A percentile compares a stretch with the other conserved stretches of the same genome.
Evolutionary conservation across 768 basidiomycete species (phyloP).

Genomic region (Mycena galopus): DNA sequence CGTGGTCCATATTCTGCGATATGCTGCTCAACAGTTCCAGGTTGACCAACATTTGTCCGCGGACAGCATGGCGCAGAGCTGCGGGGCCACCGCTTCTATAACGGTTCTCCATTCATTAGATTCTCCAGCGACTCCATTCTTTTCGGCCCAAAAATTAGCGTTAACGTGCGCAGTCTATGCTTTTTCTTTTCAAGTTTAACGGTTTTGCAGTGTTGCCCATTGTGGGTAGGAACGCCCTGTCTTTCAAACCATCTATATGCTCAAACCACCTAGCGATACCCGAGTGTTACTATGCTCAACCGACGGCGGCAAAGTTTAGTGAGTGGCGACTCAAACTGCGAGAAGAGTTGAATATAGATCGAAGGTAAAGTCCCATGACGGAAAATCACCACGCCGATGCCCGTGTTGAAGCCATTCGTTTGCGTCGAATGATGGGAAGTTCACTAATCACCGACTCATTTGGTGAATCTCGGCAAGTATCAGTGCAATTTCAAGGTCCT

Average conservation of each 20-base stretch:
- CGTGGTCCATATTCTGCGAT: background rate
- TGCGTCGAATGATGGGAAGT: constrained; percentile 92
- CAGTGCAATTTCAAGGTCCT: constrained; percentile 7
- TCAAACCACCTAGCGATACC: constrained; percentile 74
- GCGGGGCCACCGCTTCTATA: constrained; percentile 93
- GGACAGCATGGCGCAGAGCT: constrained; percentile 76
- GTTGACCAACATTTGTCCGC: constrained; percentile 81
- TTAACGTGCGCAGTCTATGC: constrained; percentile 61
- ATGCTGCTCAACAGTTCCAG: constrained; percentile 53
- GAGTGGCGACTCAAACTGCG: background rate
- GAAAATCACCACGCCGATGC: constrained; percentile 97
- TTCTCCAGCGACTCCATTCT: constrained; percentile 83
- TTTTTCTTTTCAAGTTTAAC: background rate
- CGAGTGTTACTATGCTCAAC: constrained; percentile 86
- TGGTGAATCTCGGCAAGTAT: constrained; percentile 84
- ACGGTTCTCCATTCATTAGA: constrained; percentile 94
- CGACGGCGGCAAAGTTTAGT: constrained; percentile 72
- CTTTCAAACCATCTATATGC: background rate
- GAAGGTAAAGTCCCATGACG: constrained; percentile 74
- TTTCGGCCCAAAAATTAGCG: constrained; percentile 77
- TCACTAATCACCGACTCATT: constrained; percentile 94
- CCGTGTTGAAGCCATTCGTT: constrained; percentile 83
- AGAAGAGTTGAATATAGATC: background rate
- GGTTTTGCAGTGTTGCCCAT: constrained; percentile 75
- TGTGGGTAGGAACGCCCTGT: constrained; percentile 74